Evolutionary conservation across 2,329 filamentous ascomycete species (phyloP).

Genomic region (Penicillium sp.): DNA sequence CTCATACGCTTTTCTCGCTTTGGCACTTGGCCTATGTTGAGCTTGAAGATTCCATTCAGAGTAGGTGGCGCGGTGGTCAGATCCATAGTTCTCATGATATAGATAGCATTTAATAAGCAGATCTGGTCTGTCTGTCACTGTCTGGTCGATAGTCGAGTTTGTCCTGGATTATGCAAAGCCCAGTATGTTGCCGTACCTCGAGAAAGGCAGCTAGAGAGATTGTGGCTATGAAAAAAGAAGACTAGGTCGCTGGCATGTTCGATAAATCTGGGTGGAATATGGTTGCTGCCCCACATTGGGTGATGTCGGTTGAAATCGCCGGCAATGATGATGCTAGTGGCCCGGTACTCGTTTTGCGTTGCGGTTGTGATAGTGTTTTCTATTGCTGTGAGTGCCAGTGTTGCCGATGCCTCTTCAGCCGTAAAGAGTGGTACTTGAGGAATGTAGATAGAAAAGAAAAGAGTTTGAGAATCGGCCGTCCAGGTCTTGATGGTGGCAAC

Average conservation of each 20-base stretch:
- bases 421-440: too few relatives aligned
- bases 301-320: conserved; percentile 11
- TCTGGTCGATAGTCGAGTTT: conserved; percentile 19
- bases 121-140: conserved; percentile 14
- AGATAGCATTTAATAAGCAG: conserved; percentile 26
- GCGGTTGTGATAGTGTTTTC: too few relatives aligned
- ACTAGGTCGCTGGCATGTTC: background rate
- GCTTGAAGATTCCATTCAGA: conserved; percentile 21
- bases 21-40: background rate
- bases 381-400: too few relatives aligned
- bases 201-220: background rate
- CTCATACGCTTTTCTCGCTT: background rate
- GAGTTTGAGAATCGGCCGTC: too few relatives aligned
- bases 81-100: conserved; percentile 30
- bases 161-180: conserved; percentile 11
- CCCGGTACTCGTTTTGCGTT: too few relatives aligned
- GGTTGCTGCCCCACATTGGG: conserved; percentile 8
- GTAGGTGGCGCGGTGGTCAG: conserved; percentile 24
- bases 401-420: too few relatives aligned
- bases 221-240: background rate
- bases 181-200: conserved; percentile 11
- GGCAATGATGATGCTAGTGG: too few relatives aligned
- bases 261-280: background rate
- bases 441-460: too few relatives aligned
- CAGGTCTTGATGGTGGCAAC: too few relatives aligned